Evolutionary conservation across 768 basidiomycete species (phyloP), one percentile per base, ranked within the genome.

Genomic region (Boletus eberwhitei): DNA sequence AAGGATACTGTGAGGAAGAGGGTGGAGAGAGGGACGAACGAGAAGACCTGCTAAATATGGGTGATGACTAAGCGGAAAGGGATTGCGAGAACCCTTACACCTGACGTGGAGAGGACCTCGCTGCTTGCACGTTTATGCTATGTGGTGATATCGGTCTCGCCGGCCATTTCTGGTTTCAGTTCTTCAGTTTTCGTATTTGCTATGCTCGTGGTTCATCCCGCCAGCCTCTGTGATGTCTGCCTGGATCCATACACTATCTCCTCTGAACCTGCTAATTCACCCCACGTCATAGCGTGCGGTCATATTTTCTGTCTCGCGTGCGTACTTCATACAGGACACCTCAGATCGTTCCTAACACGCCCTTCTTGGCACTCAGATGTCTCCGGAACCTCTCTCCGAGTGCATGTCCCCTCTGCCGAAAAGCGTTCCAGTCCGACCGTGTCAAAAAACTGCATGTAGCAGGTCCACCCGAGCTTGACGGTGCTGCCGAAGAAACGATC

Each of bases 151-250:
- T 66, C 59, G 59, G 59, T 54, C 62, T 64, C 52, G 52, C 57
- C 61, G 59, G 57, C 65, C 59, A 29, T 52, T 59, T 67, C 62
- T 66, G 67, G 55, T 61, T 67, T 46, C 56, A 59, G 35, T 60
- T 54, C 36, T 55, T 47, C 52, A 47, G 48, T 63, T 50, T 59
- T 63, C 54, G 43, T 64, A 68, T 63, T 64, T 70, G 60, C 64
- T 55, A 79, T 81, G 80, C 72, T 90, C 64, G 77, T 86, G 59
- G 75, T 88, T 24, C 86, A 89, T 70, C 78, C 86, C 5, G 77
- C 83, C 35, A 88, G 86, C 62, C 78, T 77, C 56, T 90, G 88
- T 74, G 88, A 90, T 69, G 82, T 90, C 60, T 90, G 88, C 69
- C 74, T 87, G 55, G 85, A 87, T 52, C 71, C 74, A 26, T 88